Percentiles rank a stretch among this genome's conserved stretches.
These are phyloP conservation scores for Dipodascus geniculatus DNA, from an alignment of 805 yeast species.

Conservation along the genomic window DNA sequence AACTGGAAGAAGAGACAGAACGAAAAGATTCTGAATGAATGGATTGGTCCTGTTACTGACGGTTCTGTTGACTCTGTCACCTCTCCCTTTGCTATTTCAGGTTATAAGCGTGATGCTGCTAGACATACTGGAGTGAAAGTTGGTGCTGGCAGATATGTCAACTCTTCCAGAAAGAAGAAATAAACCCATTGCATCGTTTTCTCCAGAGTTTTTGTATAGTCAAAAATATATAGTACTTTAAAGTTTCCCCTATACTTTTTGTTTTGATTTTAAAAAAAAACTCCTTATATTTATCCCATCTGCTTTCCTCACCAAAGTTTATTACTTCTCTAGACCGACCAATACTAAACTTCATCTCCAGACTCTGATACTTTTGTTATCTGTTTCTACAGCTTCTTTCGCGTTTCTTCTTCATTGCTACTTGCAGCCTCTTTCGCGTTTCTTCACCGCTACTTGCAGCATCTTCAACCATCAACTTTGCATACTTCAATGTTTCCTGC, in stretches of 20 bases:
- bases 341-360: too few species aligned
- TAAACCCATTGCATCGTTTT: too few species aligned
- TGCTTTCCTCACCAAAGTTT: too few species aligned
- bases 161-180: slow-evolving; percentile 34
- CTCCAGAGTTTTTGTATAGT: neutral
- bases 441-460: too few species aligned
- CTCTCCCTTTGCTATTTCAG: slow-evolving; percentile 72
- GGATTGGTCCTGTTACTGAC: slow-evolving; percentile 61
- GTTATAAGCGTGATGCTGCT: slow-evolving; percentile 36
- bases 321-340: too few species aligned
- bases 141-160: slow-evolving; percentile 77
- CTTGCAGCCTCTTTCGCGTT: too few species aligned
- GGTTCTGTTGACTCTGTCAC: slow-evolving; percentile 68
- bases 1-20: slow-evolving; percentile 78
- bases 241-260: too few species aligned
- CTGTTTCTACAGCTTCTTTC: too few species aligned
- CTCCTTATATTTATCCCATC: neutral
- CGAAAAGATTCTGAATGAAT: slow-evolving; percentile 73
- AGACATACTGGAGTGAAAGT: slow-evolving; percentile 57
- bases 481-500: too few species aligned
- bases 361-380: too few species aligned
- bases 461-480: too few species aligned
- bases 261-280: neutral
- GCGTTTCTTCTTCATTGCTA: too few species aligned
- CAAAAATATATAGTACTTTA: neutral